These are phyloP conservation scores for Cercospora sojina DNA, from an alignment of 2,329 filamentous ascomycete genomes.

Conservation along the genomic window DNA sequence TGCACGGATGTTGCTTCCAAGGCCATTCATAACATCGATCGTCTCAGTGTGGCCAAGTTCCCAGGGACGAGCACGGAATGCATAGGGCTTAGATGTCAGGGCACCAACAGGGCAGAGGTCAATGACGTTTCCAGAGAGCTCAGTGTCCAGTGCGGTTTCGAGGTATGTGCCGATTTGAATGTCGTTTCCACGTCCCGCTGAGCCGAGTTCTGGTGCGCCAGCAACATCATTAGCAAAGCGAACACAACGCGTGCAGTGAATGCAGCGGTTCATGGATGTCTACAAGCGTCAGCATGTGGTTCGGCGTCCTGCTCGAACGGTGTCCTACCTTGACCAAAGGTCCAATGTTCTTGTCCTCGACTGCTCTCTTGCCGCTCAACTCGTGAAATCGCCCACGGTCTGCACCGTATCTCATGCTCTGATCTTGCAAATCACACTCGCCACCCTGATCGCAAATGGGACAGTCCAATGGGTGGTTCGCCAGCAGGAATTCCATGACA, in stretches of 20 bases:
- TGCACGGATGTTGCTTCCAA: conserved; percentile 92
- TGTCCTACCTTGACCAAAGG: conserved; percentile 75
- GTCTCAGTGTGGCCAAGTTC: conserved; percentile 95
- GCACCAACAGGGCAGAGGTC: conserved; percentile 97
- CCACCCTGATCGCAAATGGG: conserved; percentile 98
- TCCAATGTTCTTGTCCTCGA: conserved; percentile 99
- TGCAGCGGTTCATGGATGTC: conserved; percentile 99
- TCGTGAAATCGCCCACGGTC: conserved; percentile 98
- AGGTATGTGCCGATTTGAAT: conserved; percentile 98
- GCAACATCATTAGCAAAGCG: conserved; percentile 98
- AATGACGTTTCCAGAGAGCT: conserved; percentile 95
- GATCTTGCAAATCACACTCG: conserved; percentile 98
- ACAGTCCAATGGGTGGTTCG: conserved; percentile 94
- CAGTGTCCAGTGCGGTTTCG: conserved; percentile 88
- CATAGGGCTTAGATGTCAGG: conserved; percentile 94
- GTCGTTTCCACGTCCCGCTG: conserved; percentile 91
- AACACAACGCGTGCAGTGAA: conserved; percentile 97
- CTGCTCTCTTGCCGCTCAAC: conserved; percentile 89
- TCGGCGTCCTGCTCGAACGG: background rate
- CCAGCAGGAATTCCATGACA: conserved; percentile 97
- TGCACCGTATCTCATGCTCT: conserved; percentile 97
- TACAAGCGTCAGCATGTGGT: conserved; percentile 31
- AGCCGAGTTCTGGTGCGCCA: conserved; percentile 91
- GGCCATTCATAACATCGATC: conserved; percentile 86
- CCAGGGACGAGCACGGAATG: conserved; percentile 95